Conservation (phyloP, 257 asterid genomes). For the Solanum piurae region DNA sequence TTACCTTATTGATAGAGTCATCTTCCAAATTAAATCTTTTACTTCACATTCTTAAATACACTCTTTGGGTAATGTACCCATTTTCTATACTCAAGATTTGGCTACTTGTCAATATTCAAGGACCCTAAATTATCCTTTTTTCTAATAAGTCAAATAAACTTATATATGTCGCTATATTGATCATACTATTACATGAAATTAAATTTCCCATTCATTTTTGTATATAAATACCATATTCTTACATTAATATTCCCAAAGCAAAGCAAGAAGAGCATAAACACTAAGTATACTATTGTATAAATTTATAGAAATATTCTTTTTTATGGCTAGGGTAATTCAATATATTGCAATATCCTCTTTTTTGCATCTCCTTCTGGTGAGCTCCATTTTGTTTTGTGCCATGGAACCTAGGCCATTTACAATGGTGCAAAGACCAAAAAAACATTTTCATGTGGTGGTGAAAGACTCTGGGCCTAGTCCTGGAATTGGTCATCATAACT, state of each 20-base stretch:
- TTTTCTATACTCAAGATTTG: not conserved
- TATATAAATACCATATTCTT: not conserved
- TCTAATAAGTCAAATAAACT: not conserved
- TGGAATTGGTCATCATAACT: conserved; percentile 4
- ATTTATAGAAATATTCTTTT: too few species aligned
- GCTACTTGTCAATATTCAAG: not conserved
- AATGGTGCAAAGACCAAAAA: not conserved
- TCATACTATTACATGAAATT: not conserved
- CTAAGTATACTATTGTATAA: not conserved
- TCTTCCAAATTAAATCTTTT: conserved; percentile 9
- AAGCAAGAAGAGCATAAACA: not conserved
- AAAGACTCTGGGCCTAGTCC: conserved; percentile 12
- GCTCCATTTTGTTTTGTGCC: not conserved
- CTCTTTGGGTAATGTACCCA: not conserved
- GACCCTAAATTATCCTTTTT: not conserved
- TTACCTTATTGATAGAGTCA: conserved; percentile 4
- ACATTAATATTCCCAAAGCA: not conserved
- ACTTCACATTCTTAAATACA: conserved; percentile 2
- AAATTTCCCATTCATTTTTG: not conserved
- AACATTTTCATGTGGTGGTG: not conserved
- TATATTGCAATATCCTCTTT: not conserved
- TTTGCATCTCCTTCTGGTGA: not conserved
- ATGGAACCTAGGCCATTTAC: not conserved
- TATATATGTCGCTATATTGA: not conserved
- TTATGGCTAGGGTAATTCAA: not conserved